Evolutionary conservation across 2,329 filamentous ascomycete genomes (phyloP), one percentile per base, ranked within the genome.

Genomic region (Fusarium devonianum): DNA sequence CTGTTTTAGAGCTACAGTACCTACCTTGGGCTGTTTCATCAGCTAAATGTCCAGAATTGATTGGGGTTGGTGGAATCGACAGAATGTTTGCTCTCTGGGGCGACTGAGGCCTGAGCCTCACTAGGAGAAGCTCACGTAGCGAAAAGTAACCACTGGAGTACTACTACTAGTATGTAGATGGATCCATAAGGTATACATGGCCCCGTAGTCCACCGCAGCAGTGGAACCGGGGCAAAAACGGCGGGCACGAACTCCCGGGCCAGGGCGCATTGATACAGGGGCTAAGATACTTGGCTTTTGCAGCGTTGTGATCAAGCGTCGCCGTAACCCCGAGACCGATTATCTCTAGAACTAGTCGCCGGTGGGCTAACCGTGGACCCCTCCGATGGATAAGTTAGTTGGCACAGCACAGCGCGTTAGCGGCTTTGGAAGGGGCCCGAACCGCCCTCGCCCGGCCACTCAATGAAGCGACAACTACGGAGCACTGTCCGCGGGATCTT

Each of bases 31-130:
- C 25, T 30, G 35, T 22, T 23, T 47, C 28, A 33, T 39, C 23
- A 26, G 33, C n/a, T n/a, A n/a, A n/a, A n/a, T n/a, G n/a, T n/a
- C n/a, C n/a, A n/a, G n/a, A n/a, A n/a, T n/a, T n/a, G n/a, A 19
- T 43, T 17, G 19, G 22, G 30, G 28, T 43, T 22, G 51, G 43
- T 58, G 53, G 32, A 41, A 50, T 55, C 35, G 21, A 49, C 33
- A 39, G n/a, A 14, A 49, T 57, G 34, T 57, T 57, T 60, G 28
- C 46, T 44, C 47, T 36, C 43, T 38, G 40, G 50, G 41, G 36
- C 50, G 26, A 47, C 37, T 59, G 49, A 58, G 36, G 50, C 43
- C 23, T 56, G 41, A 36, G 53, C 46, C 51, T 56, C 56, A 26
- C 32, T 17, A 49, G n/a, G 25, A 36, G 47, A 34, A 38, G 25